Percentiles rank a stretch among this genome's conserved stretches.
These are phyloP conservation scores for Uronychia binucleata DNA, from an alignment of 73 alveolate genomes.

Conservation along the genomic window DNA sequence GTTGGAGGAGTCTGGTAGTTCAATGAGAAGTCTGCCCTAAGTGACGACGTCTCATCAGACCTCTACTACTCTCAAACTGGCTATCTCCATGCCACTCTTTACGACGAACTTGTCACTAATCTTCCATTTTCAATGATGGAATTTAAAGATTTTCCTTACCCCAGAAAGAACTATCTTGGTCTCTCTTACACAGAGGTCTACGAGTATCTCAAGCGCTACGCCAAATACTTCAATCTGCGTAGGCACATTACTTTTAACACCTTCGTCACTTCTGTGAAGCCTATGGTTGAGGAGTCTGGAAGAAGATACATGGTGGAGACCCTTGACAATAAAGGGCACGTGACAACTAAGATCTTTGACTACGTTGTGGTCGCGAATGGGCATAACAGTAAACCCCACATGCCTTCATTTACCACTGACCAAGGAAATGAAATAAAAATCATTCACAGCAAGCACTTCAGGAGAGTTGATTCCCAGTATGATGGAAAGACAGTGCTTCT, in stretches of 20 bases:
- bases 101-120: constrained; percentile 4
- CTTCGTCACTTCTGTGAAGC: constrained; percentile 1
- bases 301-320: too few species aligned
- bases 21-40: constrained; percentile 1
- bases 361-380: neutral
- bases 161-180: neutral
- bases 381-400: neutral
- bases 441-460: neutral
- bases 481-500: neutral
- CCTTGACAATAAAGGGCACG: too few species aligned
- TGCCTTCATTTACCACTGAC: neutral
- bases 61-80: constrained; percentile 4
- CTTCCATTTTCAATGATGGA: constrained; percentile 10
- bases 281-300: neutral
- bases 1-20: constrained; percentile 37
- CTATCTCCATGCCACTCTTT: constrained; percentile 1
- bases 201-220: constrained; percentile 5
- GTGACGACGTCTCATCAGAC: neutral
- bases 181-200: neutral
- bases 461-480: neutral
- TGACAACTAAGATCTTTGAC: neutral
- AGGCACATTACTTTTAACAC: neutral
- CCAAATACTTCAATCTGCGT: neutral
- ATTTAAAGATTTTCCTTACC: constrained; percentile 11
- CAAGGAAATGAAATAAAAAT: neutral